A percentile compares a stretch with the other conserved stretches of the same genome.
Conservation (phyloP, 225 moss, liverwort and hornwort genomes). For the Anthoceros angustus region DNA sequence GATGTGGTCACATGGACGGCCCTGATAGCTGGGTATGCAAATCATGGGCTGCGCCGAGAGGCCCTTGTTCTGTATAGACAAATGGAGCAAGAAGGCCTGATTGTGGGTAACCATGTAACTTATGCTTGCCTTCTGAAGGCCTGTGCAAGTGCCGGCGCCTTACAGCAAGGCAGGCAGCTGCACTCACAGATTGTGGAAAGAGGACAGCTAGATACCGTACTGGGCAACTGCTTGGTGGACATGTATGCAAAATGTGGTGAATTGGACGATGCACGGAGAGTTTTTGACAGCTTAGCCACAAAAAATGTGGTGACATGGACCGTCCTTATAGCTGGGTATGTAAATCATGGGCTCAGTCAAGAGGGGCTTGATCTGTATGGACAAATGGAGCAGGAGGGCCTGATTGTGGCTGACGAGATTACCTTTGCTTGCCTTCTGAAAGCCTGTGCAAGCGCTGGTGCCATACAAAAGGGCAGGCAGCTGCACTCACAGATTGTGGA, state of each 20-base stretch:
- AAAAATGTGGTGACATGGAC: neutral
- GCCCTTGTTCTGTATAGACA: neutral
- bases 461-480: too few species aligned
- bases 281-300: neutral
- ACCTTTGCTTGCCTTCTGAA: neutral
- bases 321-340: neutral
- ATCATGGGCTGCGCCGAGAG: neutral
- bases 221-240: neutral
- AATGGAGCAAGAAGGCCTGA: neutral
- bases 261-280: neutral
- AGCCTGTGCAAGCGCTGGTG: too few species aligned
- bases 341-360: neutral
- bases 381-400: neutral
- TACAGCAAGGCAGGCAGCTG: neutral
- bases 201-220: neutral
- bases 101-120: neutral
- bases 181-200: constrained; percentile 1
- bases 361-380: neutral
- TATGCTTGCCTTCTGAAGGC: neutral
- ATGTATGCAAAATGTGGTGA: neutral
- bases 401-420: neutral
- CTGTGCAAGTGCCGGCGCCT: neutral
- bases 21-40: too few species aligned
- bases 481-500: too few species aligned
- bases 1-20: too few species aligned